Percentiles rank a stretch among this genome's conserved stretches.
These are phyloP conservation scores for Purpureocillium takamizusanense DNA, from an alignment of 2,329 filamentous ascomycete species.

Conservation along the genomic window DNA sequence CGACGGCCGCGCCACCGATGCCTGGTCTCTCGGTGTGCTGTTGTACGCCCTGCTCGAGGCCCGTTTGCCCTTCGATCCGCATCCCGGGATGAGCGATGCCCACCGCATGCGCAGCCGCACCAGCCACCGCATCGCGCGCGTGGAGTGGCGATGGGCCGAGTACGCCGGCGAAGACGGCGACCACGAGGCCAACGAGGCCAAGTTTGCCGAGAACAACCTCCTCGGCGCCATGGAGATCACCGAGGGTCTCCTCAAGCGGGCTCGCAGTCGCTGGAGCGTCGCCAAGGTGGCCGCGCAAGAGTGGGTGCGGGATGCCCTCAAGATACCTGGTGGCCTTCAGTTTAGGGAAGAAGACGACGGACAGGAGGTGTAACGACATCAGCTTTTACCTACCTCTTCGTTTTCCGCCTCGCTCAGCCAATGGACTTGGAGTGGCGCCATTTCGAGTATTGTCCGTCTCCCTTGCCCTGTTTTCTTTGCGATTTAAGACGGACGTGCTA, in stretches of 20 bases:
- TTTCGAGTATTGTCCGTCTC: not conserved
- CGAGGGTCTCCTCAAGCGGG: slow-evolving; percentile 75
- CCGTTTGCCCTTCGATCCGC: slow-evolving; percentile 85
- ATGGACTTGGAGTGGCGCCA: no score
- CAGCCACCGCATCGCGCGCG: slow-evolving; percentile 87
- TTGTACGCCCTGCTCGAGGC: slow-evolving; percentile 90
- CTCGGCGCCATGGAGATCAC: slow-evolving; percentile 72
- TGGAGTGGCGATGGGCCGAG: slow-evolving; percentile 91
- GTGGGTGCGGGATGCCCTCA: slow-evolving; percentile 71
- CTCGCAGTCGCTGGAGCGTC: slow-evolving; percentile 67
- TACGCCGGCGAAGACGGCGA: slow-evolving; percentile 80
- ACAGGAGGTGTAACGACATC: slow-evolving; percentile 34
- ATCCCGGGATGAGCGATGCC: slow-evolving; percentile 69
- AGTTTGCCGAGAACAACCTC: slow-evolving; percentile 55
- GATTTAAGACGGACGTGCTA: not conserved
- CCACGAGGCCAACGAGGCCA: slow-evolving; percentile 59
- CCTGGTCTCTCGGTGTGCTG: slow-evolving; percentile 89
- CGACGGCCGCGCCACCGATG: slow-evolving; percentile 83
- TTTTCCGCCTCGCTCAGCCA: not conserved
- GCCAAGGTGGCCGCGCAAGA: slow-evolving; percentile 61
- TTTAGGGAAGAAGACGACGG: slow-evolving; percentile 52
- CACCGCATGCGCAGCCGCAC: slow-evolving; percentile 71
- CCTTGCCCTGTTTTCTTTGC: not conserved
- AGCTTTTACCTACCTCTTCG: not conserved
- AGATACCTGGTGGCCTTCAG: slow-evolving; percentile 52